Conservation (phyloP, 2,329 filamentous ascomycete genomes). For the Kalmusia sp. region DNA sequence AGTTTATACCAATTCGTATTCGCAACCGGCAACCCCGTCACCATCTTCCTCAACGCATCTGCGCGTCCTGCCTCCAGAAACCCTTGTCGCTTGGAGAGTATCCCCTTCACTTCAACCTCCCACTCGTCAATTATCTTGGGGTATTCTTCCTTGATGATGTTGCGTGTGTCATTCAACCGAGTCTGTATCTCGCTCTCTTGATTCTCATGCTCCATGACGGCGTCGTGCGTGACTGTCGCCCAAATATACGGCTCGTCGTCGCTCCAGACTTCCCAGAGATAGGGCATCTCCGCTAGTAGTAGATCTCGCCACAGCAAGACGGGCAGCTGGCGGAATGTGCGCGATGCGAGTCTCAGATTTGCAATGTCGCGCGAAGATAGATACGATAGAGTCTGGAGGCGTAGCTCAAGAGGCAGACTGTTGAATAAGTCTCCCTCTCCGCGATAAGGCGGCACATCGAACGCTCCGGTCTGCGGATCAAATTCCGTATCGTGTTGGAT, state of each 20-base stretch:
- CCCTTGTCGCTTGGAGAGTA: background rate
- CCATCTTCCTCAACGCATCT: background rate
- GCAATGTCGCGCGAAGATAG: slow-evolving; percentile 28
- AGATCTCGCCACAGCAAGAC: slow-evolving; percentile 21
- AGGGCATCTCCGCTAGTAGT: slow-evolving; percentile 28
- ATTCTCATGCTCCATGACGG: background rate
- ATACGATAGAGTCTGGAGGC: slow-evolving; percentile 17
- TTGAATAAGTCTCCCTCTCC: slow-evolving; percentile 20
- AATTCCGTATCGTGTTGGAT: slow-evolving; percentile 1
- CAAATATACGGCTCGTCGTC: slow-evolving; percentile 8
- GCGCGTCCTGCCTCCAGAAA: background rate
- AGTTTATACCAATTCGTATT: slow-evolving; percentile 13
- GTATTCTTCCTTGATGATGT: slow-evolving; percentile 10
- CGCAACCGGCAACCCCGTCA: background rate
- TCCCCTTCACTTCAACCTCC: background rate
- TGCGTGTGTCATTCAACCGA: background rate
- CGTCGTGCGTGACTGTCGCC: slow-evolving; percentile 3
- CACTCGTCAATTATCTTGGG: slow-evolving; percentile 7
- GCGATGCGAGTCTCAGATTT: slow-evolving; percentile 23
- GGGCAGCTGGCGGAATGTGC: slow-evolving; percentile 24
- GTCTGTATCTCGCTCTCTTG: background rate
- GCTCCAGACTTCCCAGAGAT: slow-evolving; percentile 28
- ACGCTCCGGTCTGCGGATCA: slow-evolving; percentile 7
- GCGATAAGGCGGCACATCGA: background rate
- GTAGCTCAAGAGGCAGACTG: slow-evolving; percentile 25